phyloP scores from a whole-genome alignment of 768 basidiomycete genomes.

The Lyophyllum decastes region DNA sequence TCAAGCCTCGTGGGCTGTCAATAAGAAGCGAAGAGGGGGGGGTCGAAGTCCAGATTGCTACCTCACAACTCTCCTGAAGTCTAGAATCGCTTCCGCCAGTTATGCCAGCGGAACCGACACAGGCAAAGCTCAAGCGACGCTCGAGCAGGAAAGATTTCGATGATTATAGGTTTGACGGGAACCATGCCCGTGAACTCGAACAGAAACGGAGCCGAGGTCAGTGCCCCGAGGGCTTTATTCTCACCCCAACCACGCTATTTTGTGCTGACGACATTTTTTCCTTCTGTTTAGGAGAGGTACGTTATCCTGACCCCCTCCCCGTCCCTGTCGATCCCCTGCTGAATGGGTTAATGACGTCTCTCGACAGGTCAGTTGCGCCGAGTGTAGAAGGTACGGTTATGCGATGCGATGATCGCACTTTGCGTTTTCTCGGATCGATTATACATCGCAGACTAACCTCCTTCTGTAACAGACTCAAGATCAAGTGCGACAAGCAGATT shows the following conservation, averaged over 20 bases:
- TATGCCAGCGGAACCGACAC: conserved; percentile 62
- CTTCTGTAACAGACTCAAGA: conserved; percentile 55
- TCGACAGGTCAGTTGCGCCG: conserved; percentile 71
- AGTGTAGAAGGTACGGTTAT: conserved; percentile 61
- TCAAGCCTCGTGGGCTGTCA: too few relatives aligned
- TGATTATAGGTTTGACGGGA: conserved; percentile 50
- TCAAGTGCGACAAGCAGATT: conserved; percentile 82
- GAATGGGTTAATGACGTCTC: conserved; percentile 10
- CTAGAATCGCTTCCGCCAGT: too few relatives aligned
- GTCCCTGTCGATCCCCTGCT: background rate
- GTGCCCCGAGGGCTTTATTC: conserved; percentile 9
- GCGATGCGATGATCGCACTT: conserved; percentile 57
- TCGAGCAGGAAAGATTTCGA: conserved; percentile 50
- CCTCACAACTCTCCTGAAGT: too few relatives aligned
- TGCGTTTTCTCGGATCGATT: conserved; percentile 20
- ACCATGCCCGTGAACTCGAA: conserved; percentile 68
- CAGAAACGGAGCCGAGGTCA: conserved; percentile 68
- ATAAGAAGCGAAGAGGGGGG: too few relatives aligned
- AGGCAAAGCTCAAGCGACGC: conserved; percentile 51
- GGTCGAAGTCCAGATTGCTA: too few relatives aligned
- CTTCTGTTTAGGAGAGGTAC: conserved; percentile 28
- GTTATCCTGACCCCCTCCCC: conserved; percentile 6
- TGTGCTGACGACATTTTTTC: conserved; percentile 11
- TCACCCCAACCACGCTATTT: background rate
- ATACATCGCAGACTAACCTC: conserved; percentile 1